Base-by-base conservation (phyloP, 306 rosid species). In the Glycine tomentella region DNA sequence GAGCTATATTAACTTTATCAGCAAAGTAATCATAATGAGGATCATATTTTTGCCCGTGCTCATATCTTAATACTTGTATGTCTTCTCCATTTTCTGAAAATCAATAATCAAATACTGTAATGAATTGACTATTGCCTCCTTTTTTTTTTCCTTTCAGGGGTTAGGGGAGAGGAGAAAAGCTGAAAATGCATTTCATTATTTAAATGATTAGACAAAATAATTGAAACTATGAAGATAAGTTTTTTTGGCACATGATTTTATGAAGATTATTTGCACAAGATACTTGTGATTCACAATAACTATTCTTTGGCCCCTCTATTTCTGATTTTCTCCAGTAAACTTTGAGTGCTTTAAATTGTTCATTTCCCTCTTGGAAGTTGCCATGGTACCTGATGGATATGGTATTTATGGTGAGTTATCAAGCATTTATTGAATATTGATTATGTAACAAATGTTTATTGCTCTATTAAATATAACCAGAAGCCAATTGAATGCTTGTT, bases 61-160 rank as follows among this genome's bases (percentile, higher is more conserved):
- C 98, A 85, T 96, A 96, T 83, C 97, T 91, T 85, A 96, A 82
- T 63, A 96, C 95, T 87, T 96, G 99, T 25, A 96, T 92, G 89
- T 90, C 93, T 73, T 96, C 99, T 33, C 99, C 98, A 83, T 96
- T 96, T 82, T 93, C 99, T 96, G 94, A 86, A 82, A 87, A 81
- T 71, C 36, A 86, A 88, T 61, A 81, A 77, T 65, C 38, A 59
- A 34, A 81, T 12, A 69, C 73, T 31, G 64, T 62, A 77, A 80
- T 25, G 56, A 75, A 65, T 45, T 58, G 56, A 67, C 44, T 69
- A 77, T 16, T 62, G 61, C 69, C 16, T 71, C 82, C 58, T 76
- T 75, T 46, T 48, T 61, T 25, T 25, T 51, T 82, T 65, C 69
- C 51, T 13, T n/a, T 69, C 12, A 14, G 16, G 65, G 25, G 38